phyloP scores from a whole-genome alignment of 2,329 filamentous ascomycete genomes.

The Phaeomoniella chlamydospora region DNA sequence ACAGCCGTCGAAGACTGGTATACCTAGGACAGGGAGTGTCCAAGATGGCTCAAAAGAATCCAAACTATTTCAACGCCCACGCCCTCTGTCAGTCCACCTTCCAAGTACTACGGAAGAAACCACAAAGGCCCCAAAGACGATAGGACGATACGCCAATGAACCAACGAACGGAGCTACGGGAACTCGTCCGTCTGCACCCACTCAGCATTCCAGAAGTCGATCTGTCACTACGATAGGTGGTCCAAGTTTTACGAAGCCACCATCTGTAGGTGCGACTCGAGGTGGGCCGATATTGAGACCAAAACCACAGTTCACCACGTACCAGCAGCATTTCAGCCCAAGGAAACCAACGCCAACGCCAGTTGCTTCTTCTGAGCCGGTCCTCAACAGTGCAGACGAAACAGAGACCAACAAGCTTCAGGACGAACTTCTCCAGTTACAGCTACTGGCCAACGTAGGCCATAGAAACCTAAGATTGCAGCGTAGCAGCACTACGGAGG shows the following conservation, averaged over 20 bases:
- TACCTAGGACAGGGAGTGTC: too few relatives aligned
- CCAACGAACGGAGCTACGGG: too few relatives aligned
- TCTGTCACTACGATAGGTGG: slow-evolving; percentile 8
- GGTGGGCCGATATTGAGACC: too few relatives aligned
- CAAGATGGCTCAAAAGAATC: too few relatives aligned
- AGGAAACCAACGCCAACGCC: slow-evolving; percentile 18
- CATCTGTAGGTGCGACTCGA: too few relatives aligned
- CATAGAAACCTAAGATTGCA: slow-evolving; percentile 16
- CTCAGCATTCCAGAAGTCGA: background rate
- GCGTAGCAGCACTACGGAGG: slow-evolving; percentile 15
- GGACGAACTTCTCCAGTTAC: slow-evolving; percentile 28
- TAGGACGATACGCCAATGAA: too few relatives aligned
- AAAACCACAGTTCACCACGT: slow-evolving; percentile 19
- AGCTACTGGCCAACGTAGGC: slow-evolving; percentile 20
- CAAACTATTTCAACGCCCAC: too few relatives aligned
- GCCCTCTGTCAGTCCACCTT: too few relatives aligned
- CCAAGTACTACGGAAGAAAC: too few relatives aligned
- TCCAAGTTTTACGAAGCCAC: slow-evolving; percentile 4
- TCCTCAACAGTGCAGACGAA: slow-evolving; percentile 5
- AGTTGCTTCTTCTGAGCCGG: slow-evolving; percentile 8
- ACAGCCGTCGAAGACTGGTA: too few relatives aligned
- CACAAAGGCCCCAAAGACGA: too few relatives aligned
- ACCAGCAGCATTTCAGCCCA: slow-evolving; percentile 22
- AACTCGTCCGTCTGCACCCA: too few relatives aligned
- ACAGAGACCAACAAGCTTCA: slow-evolving; percentile 18